A percentile compares a stretch with the other conserved stretches of the same genome.
Conservation (phyloP, 768 basidiomycete species). For the Suillus variegatus region DNA sequence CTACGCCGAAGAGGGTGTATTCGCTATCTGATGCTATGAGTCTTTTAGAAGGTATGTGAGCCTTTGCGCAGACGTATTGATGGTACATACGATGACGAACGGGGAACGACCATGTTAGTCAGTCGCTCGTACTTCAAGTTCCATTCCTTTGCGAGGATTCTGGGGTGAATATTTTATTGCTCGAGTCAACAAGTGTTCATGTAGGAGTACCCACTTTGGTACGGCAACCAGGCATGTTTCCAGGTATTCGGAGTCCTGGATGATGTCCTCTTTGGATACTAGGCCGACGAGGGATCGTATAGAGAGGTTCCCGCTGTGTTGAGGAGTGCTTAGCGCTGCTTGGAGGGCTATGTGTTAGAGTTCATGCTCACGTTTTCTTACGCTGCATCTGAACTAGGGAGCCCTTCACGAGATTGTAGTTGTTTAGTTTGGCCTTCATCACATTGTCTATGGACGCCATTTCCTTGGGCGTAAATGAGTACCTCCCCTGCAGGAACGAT, state of each 20-base stretch:
- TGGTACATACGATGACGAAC: constrained; percentile 75
- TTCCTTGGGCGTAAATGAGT: constrained; percentile 57
- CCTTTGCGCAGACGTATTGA: constrained; percentile 14
- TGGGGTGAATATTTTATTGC: constrained; percentile 30
- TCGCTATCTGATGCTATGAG: constrained; percentile 84
- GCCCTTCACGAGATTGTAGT: constrained; percentile 94
- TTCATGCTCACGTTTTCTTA: constrained; percentile 76
- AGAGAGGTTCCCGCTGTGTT: constrained; percentile 87
- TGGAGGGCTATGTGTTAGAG: background rate
- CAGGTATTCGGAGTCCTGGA: constrained; percentile 90
- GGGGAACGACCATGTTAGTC: constrained; percentile 87
- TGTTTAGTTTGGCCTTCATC: constrained; percentile 88
- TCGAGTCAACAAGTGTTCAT: constrained; percentile 9
- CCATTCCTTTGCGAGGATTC: constrained; percentile 88
- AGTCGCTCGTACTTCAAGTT: constrained; percentile 85
- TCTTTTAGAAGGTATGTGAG: constrained; percentile 39
- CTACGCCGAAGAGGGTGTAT: constrained; percentile 80
- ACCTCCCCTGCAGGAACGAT: constrained; percentile 1
- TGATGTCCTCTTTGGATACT: constrained; percentile 78
- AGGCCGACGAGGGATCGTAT: constrained; percentile 84
- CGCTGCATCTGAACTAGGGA: constrained; percentile 89
- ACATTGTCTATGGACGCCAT: constrained; percentile 92
- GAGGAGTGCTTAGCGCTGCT: background rate
- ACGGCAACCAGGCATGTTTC: constrained; percentile 93
- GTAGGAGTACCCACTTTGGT: constrained; percentile 66